Base-by-base conservation (phyloP, 768 basidiomycete species). In the Agaricus sinodeliciosus region DNA sequence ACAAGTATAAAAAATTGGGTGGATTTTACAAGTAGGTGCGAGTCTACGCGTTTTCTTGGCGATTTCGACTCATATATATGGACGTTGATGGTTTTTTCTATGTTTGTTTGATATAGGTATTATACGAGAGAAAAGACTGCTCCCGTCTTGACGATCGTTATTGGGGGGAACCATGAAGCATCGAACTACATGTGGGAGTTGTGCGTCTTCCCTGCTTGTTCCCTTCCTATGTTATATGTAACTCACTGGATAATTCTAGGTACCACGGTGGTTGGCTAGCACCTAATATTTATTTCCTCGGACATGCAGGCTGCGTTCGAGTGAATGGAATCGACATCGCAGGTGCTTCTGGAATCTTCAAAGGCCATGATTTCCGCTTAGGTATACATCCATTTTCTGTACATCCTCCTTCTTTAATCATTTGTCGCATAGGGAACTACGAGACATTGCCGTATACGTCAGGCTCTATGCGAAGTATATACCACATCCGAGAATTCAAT, bases 191-290 rank as follows among this genome's bases (percentile, higher is more conserved):
- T 98, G 71, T 94, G 91, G 87, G 96, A 99, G 66, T 69, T 96
- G 90, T 92, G 62, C 68, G 88, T 72, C 1, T 27, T 3, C 12
- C 36, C 12, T 13, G 7, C 6, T 16, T 18, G 31, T 35, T 31
- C 31, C n/a, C 16, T 35, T 35, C 28, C 28, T 11, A 45, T 48
- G n/a, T 35, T 6, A 9, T 34, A 13, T 19, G 39, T 12, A 5
- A 2, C 9, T 11, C 15, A 44, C 13, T 50, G 18, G 48, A 35
- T 43, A 4, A 25, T 9, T 49, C 28, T 49, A 94, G 92, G 53
- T 97, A 93, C 66, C 90, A 98, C 60, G 94, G 95, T 15, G 95
- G 94, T 5, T 98, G 95, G 94, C 69, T 98, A 9, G 96, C 95
- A 0, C 90, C 89, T 0, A 94, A 96, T 63, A 94, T 99, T 49